These are phyloP conservation scores for Entoloma clypeatum DNA, from an alignment of 1,284 basidiomycete species.

Conservation along the genomic window DNA sequence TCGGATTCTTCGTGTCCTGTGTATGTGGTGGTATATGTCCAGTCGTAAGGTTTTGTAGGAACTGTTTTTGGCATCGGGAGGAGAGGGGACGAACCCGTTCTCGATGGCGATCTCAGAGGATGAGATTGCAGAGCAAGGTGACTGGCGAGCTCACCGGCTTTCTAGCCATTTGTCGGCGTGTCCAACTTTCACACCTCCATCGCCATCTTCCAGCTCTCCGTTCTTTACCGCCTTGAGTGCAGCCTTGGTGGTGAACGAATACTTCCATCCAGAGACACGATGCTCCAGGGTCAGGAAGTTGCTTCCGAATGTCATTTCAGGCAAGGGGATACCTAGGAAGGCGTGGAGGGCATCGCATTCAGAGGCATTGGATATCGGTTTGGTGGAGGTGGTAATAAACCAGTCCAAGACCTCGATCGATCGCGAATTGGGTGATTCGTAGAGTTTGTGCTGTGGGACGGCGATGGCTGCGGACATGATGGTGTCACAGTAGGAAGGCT, in stretches of 20 bases:
- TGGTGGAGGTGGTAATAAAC: slow-evolving; percentile 61
- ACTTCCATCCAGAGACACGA: slow-evolving; percentile 56
- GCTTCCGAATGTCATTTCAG: slow-evolving; percentile 96
- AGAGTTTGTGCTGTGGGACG: slow-evolving; percentile 58
- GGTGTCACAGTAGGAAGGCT: slow-evolving; percentile 16
- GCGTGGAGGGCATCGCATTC: slow-evolving; percentile 69
- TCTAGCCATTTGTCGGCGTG: slow-evolving; percentile 94
- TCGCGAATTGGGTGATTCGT: slow-evolving; percentile 62
- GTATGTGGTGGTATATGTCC: slow-evolving; percentile 96
- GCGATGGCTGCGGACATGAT: slow-evolving; percentile 40
- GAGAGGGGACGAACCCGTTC: slow-evolving; percentile 60
- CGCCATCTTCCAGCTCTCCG: slow-evolving; percentile 71
- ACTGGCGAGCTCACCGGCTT: slow-evolving; percentile 69
- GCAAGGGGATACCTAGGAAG: slow-evolving; percentile 72
- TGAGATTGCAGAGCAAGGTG: slow-evolving; percentile 8
- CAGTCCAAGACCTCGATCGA: slow-evolving; percentile 63
- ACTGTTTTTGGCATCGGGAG: slow-evolving; percentile 71
- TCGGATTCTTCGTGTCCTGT: slow-evolving; percentile 51
- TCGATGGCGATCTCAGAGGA: slow-evolving; percentile 26
- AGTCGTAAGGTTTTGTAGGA: slow-evolving; percentile 88
- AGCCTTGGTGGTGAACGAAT: slow-evolving; percentile 65
- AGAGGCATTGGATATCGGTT: slow-evolving; percentile 73
- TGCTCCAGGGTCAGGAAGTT: slow-evolving; percentile 75
- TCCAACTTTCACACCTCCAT: slow-evolving; percentile 89
- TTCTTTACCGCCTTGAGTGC: slow-evolving; percentile 77